Base-by-base conservation (phyloP, 495 filamentous ascomycete genomes). In the Neurospora tetrasperma region DNA sequence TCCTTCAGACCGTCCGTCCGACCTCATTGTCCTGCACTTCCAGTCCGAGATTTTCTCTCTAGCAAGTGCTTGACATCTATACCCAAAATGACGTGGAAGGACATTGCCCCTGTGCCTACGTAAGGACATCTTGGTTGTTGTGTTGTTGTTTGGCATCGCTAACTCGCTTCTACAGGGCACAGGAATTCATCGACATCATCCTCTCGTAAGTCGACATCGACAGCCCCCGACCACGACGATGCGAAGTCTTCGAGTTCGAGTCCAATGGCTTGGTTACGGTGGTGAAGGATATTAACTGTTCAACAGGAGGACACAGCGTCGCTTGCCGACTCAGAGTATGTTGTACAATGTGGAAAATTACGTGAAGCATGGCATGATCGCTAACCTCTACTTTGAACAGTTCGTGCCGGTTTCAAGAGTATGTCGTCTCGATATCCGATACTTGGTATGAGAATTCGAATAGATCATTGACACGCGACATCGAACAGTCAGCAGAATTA, bases 111-210 rank as follows among this genome's bases (percentile, higher is more conserved):
- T 73, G 96, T 99, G 75, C 96, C 96, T 41, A 97, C 93, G 75
- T 91, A 88, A 79, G 90, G 27, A 48, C 43, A 62, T 27, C 11
- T 31, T 9, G 5, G 16, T 42, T 35, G 12, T 11, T 42, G 31
- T 4, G 54, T 54, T 54, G 23, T 23, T 12, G 14, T 41, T 69
- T 48, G 46, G 35, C 39, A 48, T 71, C 6, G 66, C 71, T 76
- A 41, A 78, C 68, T 48, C 23, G n/a, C 20, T 42, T 44, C 18
- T 74, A 11, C 48, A 80, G 77, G 75, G 75, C 79, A 71, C 79
- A 96, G 84, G 96, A 99, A 83, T 99, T 99, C 79, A 86, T 99
- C 74, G 96, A 99, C 82, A 97, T 99, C 78, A 94, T 98, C 76
- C 89, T 99, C 43, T 80, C 79, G 76, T 80, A 71, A 77, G 78